A percentile compares a stretch with the other conserved stretches of the same genome.
Conservation (phyloP, 345 rosid genomes). For the Lepidium didymum region DNA sequence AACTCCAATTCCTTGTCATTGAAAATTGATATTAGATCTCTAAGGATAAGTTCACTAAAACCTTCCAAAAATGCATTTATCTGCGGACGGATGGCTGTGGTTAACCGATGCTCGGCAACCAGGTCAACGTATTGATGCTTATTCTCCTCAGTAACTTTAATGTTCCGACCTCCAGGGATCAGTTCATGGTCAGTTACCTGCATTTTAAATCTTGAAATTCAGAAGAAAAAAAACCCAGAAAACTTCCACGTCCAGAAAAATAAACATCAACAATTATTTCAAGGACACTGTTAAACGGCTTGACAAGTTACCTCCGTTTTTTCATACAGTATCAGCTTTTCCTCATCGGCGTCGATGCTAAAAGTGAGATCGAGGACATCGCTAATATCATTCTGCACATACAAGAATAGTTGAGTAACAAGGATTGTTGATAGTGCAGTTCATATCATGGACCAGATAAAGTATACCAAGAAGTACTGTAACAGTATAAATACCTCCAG, state of each 20-base stretch:
- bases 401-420: slow-evolving; percentile 11
- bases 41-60: slow-evolving; percentile 63
- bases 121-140: slow-evolving; percentile 91
- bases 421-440: background rate
- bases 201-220: background rate
- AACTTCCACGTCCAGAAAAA: background rate
- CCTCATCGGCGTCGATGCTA: slow-evolving; percentile 98
- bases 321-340: slow-evolving; percentile 79
- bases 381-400: slow-evolving; percentile 73
- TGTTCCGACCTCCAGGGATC: slow-evolving; percentile 84
- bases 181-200: slow-evolving; percentile 95
- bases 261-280: background rate
- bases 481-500: slow-evolving; percentile 59
- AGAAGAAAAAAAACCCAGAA: background rate
- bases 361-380: slow-evolving; percentile 83
- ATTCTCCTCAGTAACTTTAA: slow-evolving; percentile 89
- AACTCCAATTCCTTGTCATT: slow-evolving; percentile 93
- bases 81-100: slow-evolving; percentile 97
- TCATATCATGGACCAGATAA: background rate
- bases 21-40: slow-evolving; percentile 79
- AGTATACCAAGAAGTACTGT: background rate
- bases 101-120: slow-evolving; percentile 83
- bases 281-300: background rate
- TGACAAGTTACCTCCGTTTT: slow-evolving; percentile 50
- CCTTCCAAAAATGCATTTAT: slow-evolving; percentile 91